Base-by-base conservation (phyloP, 352 stramenopile species). In the Phytophthora sp. region DNA sequence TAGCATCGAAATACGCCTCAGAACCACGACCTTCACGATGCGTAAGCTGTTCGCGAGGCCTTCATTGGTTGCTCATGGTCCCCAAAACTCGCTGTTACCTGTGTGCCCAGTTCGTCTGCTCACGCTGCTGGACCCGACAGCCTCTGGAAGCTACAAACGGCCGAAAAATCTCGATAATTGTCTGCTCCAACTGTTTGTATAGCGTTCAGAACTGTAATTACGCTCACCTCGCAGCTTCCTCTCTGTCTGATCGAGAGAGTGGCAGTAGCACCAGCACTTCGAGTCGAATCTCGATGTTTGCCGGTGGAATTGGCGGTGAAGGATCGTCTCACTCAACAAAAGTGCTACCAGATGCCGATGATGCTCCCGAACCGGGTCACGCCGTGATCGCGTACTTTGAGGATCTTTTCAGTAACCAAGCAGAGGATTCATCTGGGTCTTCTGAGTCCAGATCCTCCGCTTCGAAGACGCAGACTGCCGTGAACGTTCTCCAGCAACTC, bases 131-230 rank as follows among this genome's bases (percentile, higher is more conserved):
- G 59, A 36, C 57, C 8, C 46, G 61, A 6, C 53, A 81, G 31
- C 59, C 42, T 33, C 51, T 77, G 23, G 73, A 80, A 52, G 56
- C 65, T 7, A 27, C 36, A 11, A 66, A 71, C 16, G 72, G 71
- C 16, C 61, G 70, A 11, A 30, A 53, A 4, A 66, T 73, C 15
- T 66, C 63, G 3, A 58, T 87, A 13, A 67, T 75, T 4, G 57
- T 88, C 2, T 91, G 82, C 49, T 18, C 47, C 2, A 66, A 68
- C 9, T 91, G 82, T 31, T 39, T 86, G 9, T 39, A 73, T 8
- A 73, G 68, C n/a, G 73, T 91, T 5, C 69, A 87, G 49, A 45
- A 44, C 15, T 79, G 78, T 35, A 76, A 88, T 42, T 91, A 81
- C 57, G 35, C 54, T 0, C 51, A 84, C 23, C 46, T 74, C 2